phyloP scores from a whole-genome alignment of 805 yeast species.

The Blastobotrys terrestris region DNA sequence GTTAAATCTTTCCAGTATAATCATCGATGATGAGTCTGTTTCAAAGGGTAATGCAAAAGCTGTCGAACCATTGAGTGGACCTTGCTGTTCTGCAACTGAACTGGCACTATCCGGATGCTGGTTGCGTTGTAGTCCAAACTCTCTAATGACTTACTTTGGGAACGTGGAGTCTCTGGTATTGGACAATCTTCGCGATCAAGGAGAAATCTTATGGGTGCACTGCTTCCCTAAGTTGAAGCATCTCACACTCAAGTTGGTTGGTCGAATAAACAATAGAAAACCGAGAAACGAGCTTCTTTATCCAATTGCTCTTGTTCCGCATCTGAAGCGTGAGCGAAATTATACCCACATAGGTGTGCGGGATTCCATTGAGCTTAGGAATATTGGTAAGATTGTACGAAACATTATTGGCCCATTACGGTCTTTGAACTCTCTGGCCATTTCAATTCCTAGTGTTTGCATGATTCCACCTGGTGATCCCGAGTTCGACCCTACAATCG shows the following conservation, averaged over 20 bases:
- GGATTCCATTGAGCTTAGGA: not conserved
- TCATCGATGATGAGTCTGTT: slow-evolving; percentile 3
- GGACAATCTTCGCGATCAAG: slow-evolving; percentile 1
- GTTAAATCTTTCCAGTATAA: not conserved
- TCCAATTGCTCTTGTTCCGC: not conserved
- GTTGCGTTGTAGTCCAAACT: slow-evolving; percentile 1
- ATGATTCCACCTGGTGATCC: slow-evolving; percentile 1
- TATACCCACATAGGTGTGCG: not conserved
- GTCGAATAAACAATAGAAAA: not conserved
- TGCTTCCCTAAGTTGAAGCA: not conserved
- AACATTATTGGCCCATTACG: not conserved
- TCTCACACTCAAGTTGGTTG: slow-evolving; percentile 3
- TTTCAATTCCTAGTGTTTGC: not conserved
- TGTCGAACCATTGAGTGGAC: not conserved
- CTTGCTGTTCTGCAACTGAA: not conserved
- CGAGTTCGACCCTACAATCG: not conserved
- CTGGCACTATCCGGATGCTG: slow-evolving; percentile 4
- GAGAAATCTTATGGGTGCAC: not conserved
- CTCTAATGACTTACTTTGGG: not conserved
- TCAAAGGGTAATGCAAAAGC: not conserved
- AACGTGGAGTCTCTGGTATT: not conserved
- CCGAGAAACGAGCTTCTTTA: not conserved
- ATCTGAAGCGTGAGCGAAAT: not conserved
- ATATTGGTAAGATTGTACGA: not conserved
- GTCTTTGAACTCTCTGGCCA: not conserved